A percentile compares a stretch with the other conserved stretches of the same genome.
Conservation (phyloP, 2,329 filamentous ascomycete genomes). For the Xylaria sp. region DNA sequence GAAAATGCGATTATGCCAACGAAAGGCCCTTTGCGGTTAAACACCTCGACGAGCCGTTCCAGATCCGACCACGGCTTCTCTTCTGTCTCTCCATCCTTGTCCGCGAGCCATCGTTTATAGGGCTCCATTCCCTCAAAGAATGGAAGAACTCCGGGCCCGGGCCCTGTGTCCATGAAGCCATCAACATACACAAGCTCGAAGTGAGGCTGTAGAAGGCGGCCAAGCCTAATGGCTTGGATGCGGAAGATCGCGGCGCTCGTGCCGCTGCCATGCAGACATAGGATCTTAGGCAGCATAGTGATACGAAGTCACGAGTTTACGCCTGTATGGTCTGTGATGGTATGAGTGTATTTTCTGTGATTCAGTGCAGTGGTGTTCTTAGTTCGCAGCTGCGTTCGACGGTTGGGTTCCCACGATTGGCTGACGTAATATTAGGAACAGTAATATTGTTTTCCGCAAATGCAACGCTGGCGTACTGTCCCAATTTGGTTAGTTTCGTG, state of each 20-base stretch:
- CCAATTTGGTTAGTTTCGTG: slow-evolving; percentile 6
- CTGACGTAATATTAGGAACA: slow-evolving; percentile 23
- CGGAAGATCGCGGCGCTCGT: slow-evolving; percentile 37
- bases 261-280: slow-evolving; percentile 40
- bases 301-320: neutral
- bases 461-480: neutral
- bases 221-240: slow-evolving; percentile 37
- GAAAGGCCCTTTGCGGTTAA: slow-evolving; percentile 31
- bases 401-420: neutral
- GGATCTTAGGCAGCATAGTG: slow-evolving; percentile 31
- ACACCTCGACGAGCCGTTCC: slow-evolving; percentile 25
- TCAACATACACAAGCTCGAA: slow-evolving; percentile 39
- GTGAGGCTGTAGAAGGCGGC: slow-evolving; percentile 30
- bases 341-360: neutral
- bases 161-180: slow-evolving; percentile 29
- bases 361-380: neutral
- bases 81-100: slow-evolving; percentile 22
- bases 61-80: slow-evolving; percentile 31
- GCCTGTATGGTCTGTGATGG: neutral
- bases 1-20: slow-evolving; percentile 34
- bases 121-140: slow-evolving; percentile 41
- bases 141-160: slow-evolving; percentile 38
- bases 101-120: slow-evolving; percentile 38
- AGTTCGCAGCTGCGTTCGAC: neutral
- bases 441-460: slow-evolving; percentile 12